Conservation (phyloP, 345 rosid genomes). For the Dipteronia sinensis region DNA sequence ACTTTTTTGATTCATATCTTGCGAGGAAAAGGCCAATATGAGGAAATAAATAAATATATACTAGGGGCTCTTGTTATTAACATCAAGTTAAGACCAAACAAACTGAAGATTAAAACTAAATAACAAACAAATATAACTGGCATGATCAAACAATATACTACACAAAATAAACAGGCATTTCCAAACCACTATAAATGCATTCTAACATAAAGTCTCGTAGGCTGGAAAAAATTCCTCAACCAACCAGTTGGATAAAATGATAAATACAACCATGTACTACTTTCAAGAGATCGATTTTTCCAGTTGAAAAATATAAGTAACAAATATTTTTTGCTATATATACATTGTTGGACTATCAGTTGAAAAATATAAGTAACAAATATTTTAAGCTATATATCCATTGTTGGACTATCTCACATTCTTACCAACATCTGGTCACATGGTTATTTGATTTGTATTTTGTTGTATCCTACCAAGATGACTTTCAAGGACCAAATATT, state of each 20-base stretch:
- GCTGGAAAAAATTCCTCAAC: neutral
- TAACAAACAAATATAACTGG: neutral
- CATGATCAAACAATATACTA: neutral
- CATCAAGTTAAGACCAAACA: neutral
- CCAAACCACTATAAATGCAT: neutral
- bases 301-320: neutral
- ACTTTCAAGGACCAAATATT: neutral
- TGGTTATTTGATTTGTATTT: neutral
- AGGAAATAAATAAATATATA: neutral
- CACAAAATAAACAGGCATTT: slow-evolving; percentile 2
- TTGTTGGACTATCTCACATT: neutral
- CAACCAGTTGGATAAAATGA: neutral
- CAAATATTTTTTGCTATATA: neutral
- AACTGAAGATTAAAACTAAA: neutral
- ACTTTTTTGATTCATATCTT: neutral
- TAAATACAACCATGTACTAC: neutral
- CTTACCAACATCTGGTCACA: neutral
- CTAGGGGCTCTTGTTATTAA: neutral
- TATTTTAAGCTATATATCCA: neutral
- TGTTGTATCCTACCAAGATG: neutral
- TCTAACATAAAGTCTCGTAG: neutral
- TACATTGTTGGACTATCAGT: neutral
- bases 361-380: slow-evolving; percentile 1
- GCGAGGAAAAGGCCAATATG: neutral
- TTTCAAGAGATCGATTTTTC: slow-evolving; percentile 4